These are phyloP conservation scores for Mycena chlorophos DNA, from an alignment of 768 basidiomycete genomes.

Conservation along the genomic window DNA sequence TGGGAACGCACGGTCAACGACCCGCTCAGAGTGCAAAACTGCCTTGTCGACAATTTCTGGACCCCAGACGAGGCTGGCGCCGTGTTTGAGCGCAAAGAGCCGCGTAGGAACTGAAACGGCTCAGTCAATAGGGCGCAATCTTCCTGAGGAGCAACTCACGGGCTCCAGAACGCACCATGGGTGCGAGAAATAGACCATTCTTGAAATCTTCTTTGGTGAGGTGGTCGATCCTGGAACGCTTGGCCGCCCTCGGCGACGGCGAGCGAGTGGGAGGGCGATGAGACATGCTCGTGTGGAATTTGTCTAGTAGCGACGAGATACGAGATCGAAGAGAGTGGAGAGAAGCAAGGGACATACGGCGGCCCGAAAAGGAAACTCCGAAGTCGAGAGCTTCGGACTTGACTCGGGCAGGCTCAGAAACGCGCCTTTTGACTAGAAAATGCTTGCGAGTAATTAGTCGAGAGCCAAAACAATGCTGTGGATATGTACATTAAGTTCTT, in stretches of 20 bases:
- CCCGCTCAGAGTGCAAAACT: slow-evolving; percentile 79
- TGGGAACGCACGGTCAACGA: slow-evolving; percentile 75
- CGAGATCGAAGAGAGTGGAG: neutral
- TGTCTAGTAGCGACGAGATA: neutral
- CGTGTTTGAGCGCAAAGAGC: slow-evolving; percentile 85
- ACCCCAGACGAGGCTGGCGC: slow-evolving; percentile 93
- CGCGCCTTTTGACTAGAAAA: no score
- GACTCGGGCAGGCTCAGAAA: no score
- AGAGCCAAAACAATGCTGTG: neutral
- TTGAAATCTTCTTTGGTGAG: slow-evolving; percentile 77
- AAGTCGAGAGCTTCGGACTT: neutral
- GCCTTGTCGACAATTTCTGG: slow-evolving; percentile 98
- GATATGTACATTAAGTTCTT: neutral
- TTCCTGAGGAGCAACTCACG: slow-evolving; percentile 47
- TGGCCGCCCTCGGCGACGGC: slow-evolving; percentile 47
- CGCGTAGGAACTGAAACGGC: slow-evolving; percentile 71
- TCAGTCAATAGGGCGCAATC: slow-evolving; percentile 21
- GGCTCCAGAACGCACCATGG: slow-evolving; percentile 95
- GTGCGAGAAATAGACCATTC: slow-evolving; percentile 91
- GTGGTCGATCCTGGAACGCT: slow-evolving; percentile 57
- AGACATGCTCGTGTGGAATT: slow-evolving; percentile 38
- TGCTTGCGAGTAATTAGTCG: no score
- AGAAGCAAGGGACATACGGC: neutral
- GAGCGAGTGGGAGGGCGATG: slow-evolving; percentile 54
- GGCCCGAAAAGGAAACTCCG: neutral